Conservation (phyloP, 805 yeast genomes). For the Wickerhamomyces queroliae region DNA sequence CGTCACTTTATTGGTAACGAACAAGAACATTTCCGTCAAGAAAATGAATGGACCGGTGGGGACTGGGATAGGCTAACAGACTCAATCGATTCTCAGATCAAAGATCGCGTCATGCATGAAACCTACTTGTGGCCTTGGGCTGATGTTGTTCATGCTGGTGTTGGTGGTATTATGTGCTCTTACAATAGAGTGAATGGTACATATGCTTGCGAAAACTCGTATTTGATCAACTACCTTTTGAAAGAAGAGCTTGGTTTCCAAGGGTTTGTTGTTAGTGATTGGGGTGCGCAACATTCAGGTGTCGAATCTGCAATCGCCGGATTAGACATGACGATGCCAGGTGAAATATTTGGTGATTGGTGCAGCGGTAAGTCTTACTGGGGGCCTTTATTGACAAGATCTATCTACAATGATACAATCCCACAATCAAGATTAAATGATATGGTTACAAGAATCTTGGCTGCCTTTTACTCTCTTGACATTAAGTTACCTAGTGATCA, state of each 20-base stretch:
- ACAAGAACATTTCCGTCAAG: conserved; percentile 55
- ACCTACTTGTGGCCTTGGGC: conserved; percentile 64
- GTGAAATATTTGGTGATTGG: conserved; percentile 48
- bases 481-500: conserved; percentile 28
- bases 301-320: conserved; percentile 53
- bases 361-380: conserved; percentile 46
- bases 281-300: conserved; percentile 62
- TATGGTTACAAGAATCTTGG: conserved; percentile 55
- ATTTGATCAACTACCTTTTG: conserved; percentile 45
- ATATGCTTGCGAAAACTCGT: conserved; percentile 55
- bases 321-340: conserved; percentile 63
- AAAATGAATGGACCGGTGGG: conserved; percentile 42
- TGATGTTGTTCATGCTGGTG: conserved; percentile 54
- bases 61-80: conserved; percentile 37
- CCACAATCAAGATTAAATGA: conserved; percentile 50
- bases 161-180: conserved; percentile 56
- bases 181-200: conserved; percentile 52
- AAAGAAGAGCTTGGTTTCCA: conserved; percentile 62
- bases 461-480: conserved; percentile 46
- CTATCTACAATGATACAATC: conserved; percentile 50
- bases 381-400: conserved; percentile 52
- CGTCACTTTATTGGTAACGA: conserved; percentile 56
- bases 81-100: conserved; percentile 48
- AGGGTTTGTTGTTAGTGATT: conserved; percentile 62
- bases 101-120: conserved; percentile 58